phyloP scores from a whole-genome alignment of 371 early-diverging fungal genomes.

The Mucor plumbeus region DNA sequence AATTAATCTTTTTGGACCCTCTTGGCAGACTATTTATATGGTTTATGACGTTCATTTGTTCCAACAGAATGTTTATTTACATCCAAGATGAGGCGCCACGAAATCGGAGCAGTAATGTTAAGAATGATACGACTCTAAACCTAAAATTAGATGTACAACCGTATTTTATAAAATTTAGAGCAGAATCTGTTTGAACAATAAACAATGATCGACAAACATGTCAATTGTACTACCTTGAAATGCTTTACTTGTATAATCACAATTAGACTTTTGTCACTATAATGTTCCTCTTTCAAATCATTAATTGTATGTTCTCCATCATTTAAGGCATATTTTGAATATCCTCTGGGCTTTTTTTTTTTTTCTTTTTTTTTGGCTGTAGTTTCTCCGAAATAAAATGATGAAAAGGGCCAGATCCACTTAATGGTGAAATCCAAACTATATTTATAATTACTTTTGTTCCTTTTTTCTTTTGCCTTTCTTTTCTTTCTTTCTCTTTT shows the following conservation, averaged over 20 bases:
- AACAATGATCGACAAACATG: not conserved
- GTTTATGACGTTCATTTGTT: too few relatives aligned
- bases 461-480: not conserved
- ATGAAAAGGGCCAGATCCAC: not conserved
- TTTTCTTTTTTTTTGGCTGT: too few relatives aligned
- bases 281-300: too few relatives aligned
- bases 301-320: too few relatives aligned
- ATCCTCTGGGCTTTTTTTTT: too few relatives aligned
- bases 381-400: too few relatives aligned
- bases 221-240: not conserved
- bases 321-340: too few relatives aligned
- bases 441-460: not conserved
- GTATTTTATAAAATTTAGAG: not conserved
- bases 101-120: not conserved
- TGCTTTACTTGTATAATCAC: not conserved
- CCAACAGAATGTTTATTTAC: too few relatives aligned
- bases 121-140: not conserved
- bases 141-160: constrained; percentile 2
- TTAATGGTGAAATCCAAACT: not conserved
- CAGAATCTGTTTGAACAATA: not conserved
- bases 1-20: too few relatives aligned
- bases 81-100: too few relatives aligned
- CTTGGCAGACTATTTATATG: too few relatives aligned
- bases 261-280: not conserved
- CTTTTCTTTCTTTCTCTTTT: not conserved